Evolutionary conservation across 768 basidiomycete genomes (phyloP), one percentile per base, ranked within the genome.

Genomic region (Cubamyces sp.): DNA sequence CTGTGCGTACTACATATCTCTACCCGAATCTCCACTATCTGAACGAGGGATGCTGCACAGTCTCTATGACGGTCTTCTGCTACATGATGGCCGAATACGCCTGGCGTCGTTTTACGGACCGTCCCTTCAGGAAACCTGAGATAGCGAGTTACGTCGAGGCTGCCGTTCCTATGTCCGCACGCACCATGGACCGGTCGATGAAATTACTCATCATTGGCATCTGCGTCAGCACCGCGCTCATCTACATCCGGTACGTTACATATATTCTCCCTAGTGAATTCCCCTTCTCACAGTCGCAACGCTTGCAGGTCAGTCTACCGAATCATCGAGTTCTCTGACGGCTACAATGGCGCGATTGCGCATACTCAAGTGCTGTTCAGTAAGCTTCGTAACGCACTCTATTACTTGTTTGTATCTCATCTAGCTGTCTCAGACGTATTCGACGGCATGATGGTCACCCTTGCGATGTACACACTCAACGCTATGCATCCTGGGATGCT

Each of bases 331-430:
- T 71, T 82, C 18, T 63, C 74, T 3, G 75, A 81, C 50, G 84
- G 84, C 0, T 87, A 82, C 81, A 58, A 65, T 26, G 85, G 85
- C 8, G 61, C 64, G 3, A 78, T 86, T 62, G 81, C 84, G 39
- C 69, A 72, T 11, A 82, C 79, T 3, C 72, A 86, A 62, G 63
- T 76, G 5, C 77, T 76, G 53, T 83, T 84, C 74, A 78, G 79
- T 75, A 48, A 19, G 74, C 70, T 0, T 53, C 41, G 14, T 42
- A 4, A 1, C 6, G 5, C 37, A 45, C 15, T 37, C 23, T 43
- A 14, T 5, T 12, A 5, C 50, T 15, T 15, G 16, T 4, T 19
- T 26, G 16, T 25, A 16, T 43, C 9, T 26, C 5, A 3, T 42
- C 2, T 19, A 15, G 19, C 12, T n/a, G 9, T 45, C 11, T n/a